Evolutionary conservation across 169 alveolate species (phyloP).

Genomic region (Plasmodium ovale): DNA sequence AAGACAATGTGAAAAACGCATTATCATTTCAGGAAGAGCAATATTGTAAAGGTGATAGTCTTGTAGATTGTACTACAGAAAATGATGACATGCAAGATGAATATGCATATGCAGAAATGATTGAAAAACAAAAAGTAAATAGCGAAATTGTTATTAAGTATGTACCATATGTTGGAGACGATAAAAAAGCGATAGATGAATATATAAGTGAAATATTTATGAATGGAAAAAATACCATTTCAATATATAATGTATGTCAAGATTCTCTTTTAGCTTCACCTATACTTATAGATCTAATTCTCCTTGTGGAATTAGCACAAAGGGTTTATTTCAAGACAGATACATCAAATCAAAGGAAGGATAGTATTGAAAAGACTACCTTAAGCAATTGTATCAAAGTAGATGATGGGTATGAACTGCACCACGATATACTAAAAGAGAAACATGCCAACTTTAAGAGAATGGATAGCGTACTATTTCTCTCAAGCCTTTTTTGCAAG

Average conservation of each 20-base stretch:
- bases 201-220: conserved; percentile 90
- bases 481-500: conserved; percentile 61
- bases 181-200: conserved; percentile 94
- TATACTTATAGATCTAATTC: conserved; percentile 88
- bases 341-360: neutral
- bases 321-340: conserved; percentile 30
- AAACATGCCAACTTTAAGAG: conserved; percentile 18
- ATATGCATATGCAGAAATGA: conserved; percentile 16
- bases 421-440: conserved; percentile 8
- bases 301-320: conserved; percentile 86
- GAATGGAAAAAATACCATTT: conserved; percentile 90
- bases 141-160: conserved; percentile 90
- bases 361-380: neutral
- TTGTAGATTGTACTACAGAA: neutral
- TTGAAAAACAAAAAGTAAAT: conserved; percentile 68
- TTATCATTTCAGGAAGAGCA: conserved; percentile 77
- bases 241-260: conserved; percentile 92
- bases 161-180: conserved; percentile 93
- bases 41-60: conserved; percentile 81
- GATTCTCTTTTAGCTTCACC: conserved; percentile 94
- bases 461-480: conserved; percentile 32
- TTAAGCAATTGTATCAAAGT: conserved; percentile 1
- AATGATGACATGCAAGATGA: conserved; percentile 21
- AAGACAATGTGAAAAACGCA: conserved; percentile 65
- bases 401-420: conserved; percentile 34